Base-by-base conservation (phyloP, 768 basidiomycete genomes). In the Pleurotus ostreatus region DNA sequence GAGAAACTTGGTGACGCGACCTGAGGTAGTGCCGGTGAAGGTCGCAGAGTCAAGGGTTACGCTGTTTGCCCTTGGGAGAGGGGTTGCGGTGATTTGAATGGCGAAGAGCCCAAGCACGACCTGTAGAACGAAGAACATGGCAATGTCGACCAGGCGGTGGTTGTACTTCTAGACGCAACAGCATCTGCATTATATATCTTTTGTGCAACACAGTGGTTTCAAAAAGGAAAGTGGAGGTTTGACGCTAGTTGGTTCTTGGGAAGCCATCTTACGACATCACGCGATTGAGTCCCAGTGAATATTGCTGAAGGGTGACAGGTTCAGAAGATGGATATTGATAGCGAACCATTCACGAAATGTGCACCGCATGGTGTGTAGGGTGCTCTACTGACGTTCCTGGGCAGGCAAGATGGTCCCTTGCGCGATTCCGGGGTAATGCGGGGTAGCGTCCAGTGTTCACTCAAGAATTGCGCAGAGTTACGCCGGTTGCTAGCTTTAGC, bases 11-110 rank as follows among this genome's bases (percentile, higher is more conserved):
- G 73, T 64, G 5, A 70, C 61, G 1, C 57, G 56, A 2, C 72
- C 71, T 25, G 64, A 66, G 7, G 63, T 61, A 12, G 58, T 60
- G 9, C 82, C 82, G 12, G 69, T 68, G 63, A 82, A 73, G 0
- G 72, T 78, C 3, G 71, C 80, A 43, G 67, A 59, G 59, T 78
- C 77, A 38, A 82, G 72, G 0, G 60, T 67, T 12, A 80, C 73
- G 6, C 70, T 70, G 3, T 3, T 25, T 8, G 51, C 39, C 37
- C 30, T 34, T 4, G 6, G 77, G 62, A 2, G 71, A 26, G 1
- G 41, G 11, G n/a, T 44, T 6, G 41, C 41, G 41, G 20, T 2
- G n/a, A 4, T 12, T 16, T 4, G 41, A 2, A 44, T 12, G 20
- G 20, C 13, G 41, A 44, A 22, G 41, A 44, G 41, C 41, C 41